Evolutionary conservation across 2,329 filamentous ascomycete species (phyloP), one percentile per base, ranked within the genome.

Genomic region (Nannizziopsis arthrosporioides): DNA sequence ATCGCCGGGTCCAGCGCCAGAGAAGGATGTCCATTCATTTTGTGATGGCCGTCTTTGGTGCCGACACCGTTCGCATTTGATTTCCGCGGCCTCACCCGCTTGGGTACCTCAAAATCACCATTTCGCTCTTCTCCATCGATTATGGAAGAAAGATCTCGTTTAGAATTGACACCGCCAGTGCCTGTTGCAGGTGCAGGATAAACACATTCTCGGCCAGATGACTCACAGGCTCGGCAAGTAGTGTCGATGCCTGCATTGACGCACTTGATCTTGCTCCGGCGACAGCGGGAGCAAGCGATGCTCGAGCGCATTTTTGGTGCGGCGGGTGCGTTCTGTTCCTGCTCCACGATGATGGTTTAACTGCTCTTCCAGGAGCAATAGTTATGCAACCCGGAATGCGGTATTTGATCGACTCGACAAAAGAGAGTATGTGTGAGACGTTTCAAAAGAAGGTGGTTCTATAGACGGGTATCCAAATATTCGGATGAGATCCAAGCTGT

Each of bases 241-340:
- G 79, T 81, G 53, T 77, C 76, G 49, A 81, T 76, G 51, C 84
- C 84, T 56, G 77, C 76, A 66, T 92, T 92, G 64, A 86, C 80
- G 68, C 86, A 93, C 67, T 90, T 90, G 62, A 90, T 85, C 68
- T 92, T 93, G 62, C 84, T 87, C 58, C 79, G 78, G 50, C 85
- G 76, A 62, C 85, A 90, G 54, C 79, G 75, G 52, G 78, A 72
- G 65, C 85, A 92, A 42, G 85, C 85, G 61, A 90, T 86, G 59
- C 82, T 85, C 41, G 84, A 87, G 56, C 85, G 77, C 77, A 87
- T 83, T 31, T 72, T 72, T 59, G 67, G 67, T 40, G 61, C 22
- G 7, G 22, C 44, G 42, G 46, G 49, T 42, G 43, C 47, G 32
- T 52, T 52, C 47, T 54, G 48, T 48, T 59, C 59, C 50, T 52